phyloP scores from a whole-genome alignment of 352 stramenopile genomes.

The Pythium myriotylum region DNA sequence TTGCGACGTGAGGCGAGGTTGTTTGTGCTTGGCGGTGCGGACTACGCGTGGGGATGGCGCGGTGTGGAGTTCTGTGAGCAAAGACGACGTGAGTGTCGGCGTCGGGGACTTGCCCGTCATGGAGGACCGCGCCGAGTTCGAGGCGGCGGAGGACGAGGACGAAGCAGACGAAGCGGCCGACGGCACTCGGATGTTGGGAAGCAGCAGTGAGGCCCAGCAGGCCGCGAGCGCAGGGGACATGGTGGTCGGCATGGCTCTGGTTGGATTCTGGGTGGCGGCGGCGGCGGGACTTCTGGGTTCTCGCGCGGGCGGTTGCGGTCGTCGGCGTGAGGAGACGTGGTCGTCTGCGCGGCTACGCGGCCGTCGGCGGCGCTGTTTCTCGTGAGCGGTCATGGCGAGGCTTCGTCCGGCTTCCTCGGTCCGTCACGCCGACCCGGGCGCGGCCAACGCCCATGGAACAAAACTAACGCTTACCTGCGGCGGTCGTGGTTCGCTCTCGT shows the following conservation, averaged over 20 bases:
- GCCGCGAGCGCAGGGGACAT: slow-evolving; percentile 19
- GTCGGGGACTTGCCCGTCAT: slow-evolving; percentile 14
- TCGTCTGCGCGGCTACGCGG: slow-evolving; percentile 18
- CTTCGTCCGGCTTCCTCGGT: neutral
- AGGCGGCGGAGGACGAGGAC: slow-evolving; percentile 10
- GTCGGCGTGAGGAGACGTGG: neutral
- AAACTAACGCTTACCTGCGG: neutral
- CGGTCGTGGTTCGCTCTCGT: slow-evolving; percentile 3
- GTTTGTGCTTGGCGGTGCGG: slow-evolving; percentile 12
- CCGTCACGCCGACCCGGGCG: neutral
- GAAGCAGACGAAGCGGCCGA: neutral
- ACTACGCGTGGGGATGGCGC: slow-evolving; percentile 8
- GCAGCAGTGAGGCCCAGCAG: slow-evolving; percentile 27
- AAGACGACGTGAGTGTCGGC: slow-evolving; percentile 19
- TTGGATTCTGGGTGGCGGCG: neutral
- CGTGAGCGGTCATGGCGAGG: slow-evolving; percentile 11
- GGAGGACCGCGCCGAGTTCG: slow-evolving; percentile 10
- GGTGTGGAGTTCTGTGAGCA: slow-evolving; percentile 23
- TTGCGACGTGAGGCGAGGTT: slow-evolving; percentile 9
- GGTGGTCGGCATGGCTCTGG: neutral
- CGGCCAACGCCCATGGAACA: neutral
- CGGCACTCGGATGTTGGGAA: slow-evolving; percentile 10
- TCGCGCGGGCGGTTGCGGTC: neutral
- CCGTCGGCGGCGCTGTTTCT: slow-evolving; percentile 20
- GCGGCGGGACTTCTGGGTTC: neutral